Conservation (phyloP, 1,284 basidiomycete genomes). For the Vanrija humicola region DNA sequence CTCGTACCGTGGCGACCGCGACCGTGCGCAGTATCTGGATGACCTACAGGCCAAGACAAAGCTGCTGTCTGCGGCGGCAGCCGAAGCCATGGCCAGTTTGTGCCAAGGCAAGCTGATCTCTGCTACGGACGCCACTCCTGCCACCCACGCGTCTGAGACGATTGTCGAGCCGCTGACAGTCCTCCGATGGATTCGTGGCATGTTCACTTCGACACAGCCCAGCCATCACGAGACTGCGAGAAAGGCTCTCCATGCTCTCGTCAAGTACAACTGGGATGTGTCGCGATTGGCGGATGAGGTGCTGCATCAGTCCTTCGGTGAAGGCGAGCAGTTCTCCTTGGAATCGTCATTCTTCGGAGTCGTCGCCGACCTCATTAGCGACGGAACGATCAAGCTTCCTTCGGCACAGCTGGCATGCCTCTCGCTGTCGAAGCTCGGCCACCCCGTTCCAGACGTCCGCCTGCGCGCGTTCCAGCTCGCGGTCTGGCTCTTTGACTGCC, state of each 20-base stretch:
- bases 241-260: conserved; percentile 70
- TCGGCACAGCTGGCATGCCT: conserved; percentile 71
- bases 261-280: conserved; percentile 62
- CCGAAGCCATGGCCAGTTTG: conserved; percentile 78
- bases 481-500: conserved; percentile 62
- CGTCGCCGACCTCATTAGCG: conserved; percentile 60
- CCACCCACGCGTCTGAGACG: conserved; percentile 33
- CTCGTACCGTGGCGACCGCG: conserved; percentile 52
- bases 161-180: conserved; percentile 49
- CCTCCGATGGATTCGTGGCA: conserved; percentile 51
- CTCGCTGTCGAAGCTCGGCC: conserved; percentile 78
- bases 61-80: conserved; percentile 68
- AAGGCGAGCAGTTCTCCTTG: conserved; percentile 49
- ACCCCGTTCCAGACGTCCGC: conserved; percentile 64
- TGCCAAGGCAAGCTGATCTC: conserved; percentile 55
- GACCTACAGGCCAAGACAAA: conserved; percentile 67
- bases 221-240: conserved; percentile 49
- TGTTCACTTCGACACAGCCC: conserved; percentile 46
- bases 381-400: conserved; percentile 54
- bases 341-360: conserved; percentile 68
- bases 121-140: conserved; percentile 33
- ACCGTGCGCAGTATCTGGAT: conserved; percentile 57
- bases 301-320: conserved; percentile 68
- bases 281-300: conserved; percentile 64
- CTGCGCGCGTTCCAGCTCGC: conserved; percentile 74